Evolutionary conservation across 2,329 filamentous ascomycete species (phyloP).

Genomic region (Colletotrichum plurivorum): DNA sequence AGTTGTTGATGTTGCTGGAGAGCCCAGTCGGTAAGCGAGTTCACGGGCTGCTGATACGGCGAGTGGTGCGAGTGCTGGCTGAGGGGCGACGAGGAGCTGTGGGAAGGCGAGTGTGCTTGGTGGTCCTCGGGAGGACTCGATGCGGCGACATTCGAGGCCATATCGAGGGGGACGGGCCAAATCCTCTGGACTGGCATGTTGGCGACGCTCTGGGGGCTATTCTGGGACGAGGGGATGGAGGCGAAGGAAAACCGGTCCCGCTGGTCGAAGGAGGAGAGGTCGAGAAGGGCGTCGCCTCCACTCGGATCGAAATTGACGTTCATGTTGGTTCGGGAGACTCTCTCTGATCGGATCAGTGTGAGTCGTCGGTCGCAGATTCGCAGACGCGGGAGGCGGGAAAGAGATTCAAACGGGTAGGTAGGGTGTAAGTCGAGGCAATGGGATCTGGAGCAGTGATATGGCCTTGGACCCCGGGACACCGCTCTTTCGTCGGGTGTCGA

Average conservation of each 20-base stretch:
- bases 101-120: slow-evolving; percentile 61
- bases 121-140: slow-evolving; percentile 64
- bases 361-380: too few relatives aligned
- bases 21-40: slow-evolving; percentile 73
- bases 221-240: slow-evolving; percentile 50
- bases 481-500: slow-evolving; percentile 53
- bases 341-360: slow-evolving; percentile 22
- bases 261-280: slow-evolving; percentile 71
- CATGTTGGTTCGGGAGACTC: slow-evolving; percentile 53
- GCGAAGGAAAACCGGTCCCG: slow-evolving; percentile 69
- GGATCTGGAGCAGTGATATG: slow-evolving; percentile 42
- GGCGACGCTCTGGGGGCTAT: slow-evolving; percentile 40
- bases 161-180: slow-evolving; percentile 69
- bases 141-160: slow-evolving; percentile 60
- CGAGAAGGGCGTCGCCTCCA: slow-evolving; percentile 72
- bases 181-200: slow-evolving; percentile 56
- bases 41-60: slow-evolving; percentile 66
- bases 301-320: slow-evolving; percentile 72
- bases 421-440: slow-evolving; percentile 43
- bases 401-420: slow-evolving; percentile 50
- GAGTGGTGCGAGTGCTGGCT: slow-evolving; percentile 67
- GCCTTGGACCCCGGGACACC: slow-evolving; percentile 55
- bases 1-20: slow-evolving; percentile 69
- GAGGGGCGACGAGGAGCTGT: slow-evolving; percentile 62
- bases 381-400: slow-evolving; percentile 39